Evolutionary conservation across 2,329 filamentous ascomycete genomes (phyloP), one percentile per base, ranked within the genome.

Genomic region (Pseudogymnoascus sp.): DNA sequence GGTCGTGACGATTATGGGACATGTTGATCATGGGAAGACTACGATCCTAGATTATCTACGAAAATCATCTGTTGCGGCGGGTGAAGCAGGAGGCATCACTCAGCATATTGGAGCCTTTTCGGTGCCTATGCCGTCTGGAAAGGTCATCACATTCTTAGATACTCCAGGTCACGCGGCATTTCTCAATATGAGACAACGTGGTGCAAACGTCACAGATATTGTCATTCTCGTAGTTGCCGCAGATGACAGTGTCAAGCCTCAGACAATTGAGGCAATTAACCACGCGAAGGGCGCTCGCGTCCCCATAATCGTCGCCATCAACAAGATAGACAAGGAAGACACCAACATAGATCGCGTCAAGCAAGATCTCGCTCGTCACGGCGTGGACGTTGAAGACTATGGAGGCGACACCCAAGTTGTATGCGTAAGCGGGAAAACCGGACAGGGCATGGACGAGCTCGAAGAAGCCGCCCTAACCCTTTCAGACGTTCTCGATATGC

Each of bases 101-200:
- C 94, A 99, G 74, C 94, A 99, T 71, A 99, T 99, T 67, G 95
- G 94, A 74, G 94, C 94, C 13, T 99, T 99, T 77, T 92, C 92
- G 5, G 94, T 99, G 1, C 84, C 84, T 15, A 86, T 99, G 80
- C 87, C 90, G 4, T 87, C 86, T 4, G 92, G 92, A 44, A 95
- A 93, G 74, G 85, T 86, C 38, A 96, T 99, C 68, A 99, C 95
- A 0, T 99, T 99, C 78, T 81, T 99, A 29, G 94, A 99, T 72
- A 99, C 94, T 0, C 94, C 94, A 1, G 94, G 94, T 1, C 94
- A 99, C 76, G 91, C 93, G 29, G 95, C 94, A 0, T 99, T 99
- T 75, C 78, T 97, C 67, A 90, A 88, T 39, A 99, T 99, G 94
- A 88, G 94, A 33, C 91, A 96, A 73, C 88, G 94, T 68, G 95